Evolutionary conservation across 2,329 filamentous ascomycete genomes (phyloP).

Genomic region (Taxawa tesnikishii): DNA sequence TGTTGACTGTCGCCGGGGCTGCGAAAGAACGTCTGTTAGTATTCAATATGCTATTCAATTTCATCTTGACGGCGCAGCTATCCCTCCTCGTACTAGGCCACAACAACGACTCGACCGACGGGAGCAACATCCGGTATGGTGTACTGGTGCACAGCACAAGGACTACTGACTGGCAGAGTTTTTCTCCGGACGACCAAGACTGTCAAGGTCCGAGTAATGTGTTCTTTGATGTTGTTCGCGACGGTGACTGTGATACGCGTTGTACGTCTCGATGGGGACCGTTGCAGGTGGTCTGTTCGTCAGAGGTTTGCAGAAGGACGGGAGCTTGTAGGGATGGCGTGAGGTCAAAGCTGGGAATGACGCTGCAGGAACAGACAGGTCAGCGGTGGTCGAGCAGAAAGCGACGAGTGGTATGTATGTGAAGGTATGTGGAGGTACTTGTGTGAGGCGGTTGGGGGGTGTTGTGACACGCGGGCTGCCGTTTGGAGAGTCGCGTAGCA

Average conservation of each 20-base stretch:
- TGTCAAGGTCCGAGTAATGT: too few species aligned
- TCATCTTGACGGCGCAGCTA: constrained; percentile 21
- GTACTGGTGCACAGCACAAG: neutral
- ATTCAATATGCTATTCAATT: constrained; percentile 22
- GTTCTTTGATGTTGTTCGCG: constrained; percentile 3
- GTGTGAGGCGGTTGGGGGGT: neutral
- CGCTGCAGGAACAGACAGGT: neutral
- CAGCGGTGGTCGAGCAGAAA: too few species aligned
- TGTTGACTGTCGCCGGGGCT: constrained; percentile 20
- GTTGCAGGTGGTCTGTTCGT: neutral
- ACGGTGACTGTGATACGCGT: neutral
- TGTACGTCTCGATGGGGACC: neutral
- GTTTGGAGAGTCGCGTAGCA: neutral
- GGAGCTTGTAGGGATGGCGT: neutral
- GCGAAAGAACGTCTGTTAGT: constrained; percentile 22
- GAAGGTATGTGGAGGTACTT: neutral
- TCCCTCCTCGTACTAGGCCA: constrained; percentile 21
- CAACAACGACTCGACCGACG: constrained; percentile 10
- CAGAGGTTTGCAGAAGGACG: too few species aligned
- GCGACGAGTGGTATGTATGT: too few species aligned
- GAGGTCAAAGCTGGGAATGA: neutral
- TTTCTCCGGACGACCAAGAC: neutral
- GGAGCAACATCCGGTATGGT: constrained; percentile 10
- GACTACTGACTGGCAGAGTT: constrained; percentile 7
- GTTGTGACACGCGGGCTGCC: neutral